Percentiles rank a stretch among this genome's conserved stretches.
These are phyloP conservation scores for Taiozyma sp. DNA, from an alignment of 1,139 yeast species.

Conservation along the genomic window DNA sequence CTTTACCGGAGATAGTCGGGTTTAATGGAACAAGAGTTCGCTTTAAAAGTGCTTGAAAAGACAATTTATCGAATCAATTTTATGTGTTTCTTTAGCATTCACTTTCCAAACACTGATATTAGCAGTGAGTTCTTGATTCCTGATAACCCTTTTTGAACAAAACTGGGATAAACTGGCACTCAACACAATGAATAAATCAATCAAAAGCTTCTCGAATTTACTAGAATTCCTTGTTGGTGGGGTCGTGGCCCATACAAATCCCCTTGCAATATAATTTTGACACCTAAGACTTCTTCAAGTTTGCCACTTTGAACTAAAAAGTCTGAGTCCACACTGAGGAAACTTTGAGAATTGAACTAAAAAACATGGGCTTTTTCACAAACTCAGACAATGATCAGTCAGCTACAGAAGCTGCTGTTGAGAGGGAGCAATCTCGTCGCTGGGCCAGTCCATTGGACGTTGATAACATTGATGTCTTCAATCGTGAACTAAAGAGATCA, in stretches of 20 bases:
- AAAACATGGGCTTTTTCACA: conserved; percentile 6
- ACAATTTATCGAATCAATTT: not conserved
- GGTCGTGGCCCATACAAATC: no score
- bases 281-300: not conserved
- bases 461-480: not conserved
- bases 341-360: not conserved
- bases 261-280: not conserved
- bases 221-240: not conserved
- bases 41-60: not conserved
- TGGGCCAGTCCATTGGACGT: not conserved
- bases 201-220: not conserved
- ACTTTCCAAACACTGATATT: no score
- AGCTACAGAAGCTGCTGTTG: conserved; percentile 1
- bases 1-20: not conserved
- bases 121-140: no score
- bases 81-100: no score
- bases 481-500: not conserved
- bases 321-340: no score
- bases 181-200: no score
- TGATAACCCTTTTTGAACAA: no score
- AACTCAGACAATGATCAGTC: conserved; percentile 3
- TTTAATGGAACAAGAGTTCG: not conserved
- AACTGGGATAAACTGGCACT: no score
- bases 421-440: not conserved
- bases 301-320: not conserved